Evolutionary conservation across 2,329 filamentous ascomycete genomes (phyloP), one percentile per base, ranked within the genome.

Genomic region (Amauroascus niger): DNA sequence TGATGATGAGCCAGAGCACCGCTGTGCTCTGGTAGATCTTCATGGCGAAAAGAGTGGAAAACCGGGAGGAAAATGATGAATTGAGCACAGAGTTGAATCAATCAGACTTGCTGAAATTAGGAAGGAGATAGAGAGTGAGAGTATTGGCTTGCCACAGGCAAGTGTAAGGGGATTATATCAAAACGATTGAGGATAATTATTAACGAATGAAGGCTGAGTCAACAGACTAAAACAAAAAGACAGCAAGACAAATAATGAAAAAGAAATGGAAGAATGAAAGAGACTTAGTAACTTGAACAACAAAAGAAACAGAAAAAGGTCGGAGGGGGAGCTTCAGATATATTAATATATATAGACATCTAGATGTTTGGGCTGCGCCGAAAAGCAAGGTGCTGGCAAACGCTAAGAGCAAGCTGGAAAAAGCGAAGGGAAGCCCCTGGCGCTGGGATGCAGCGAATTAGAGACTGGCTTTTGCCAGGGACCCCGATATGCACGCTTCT

Each of bases 1-100:
- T 58, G 52, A 60, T 52, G 54, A 57, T 61, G 45, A 60, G 53
- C 43, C 57, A 47, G 35, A 59, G 54, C 24, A 62, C 50, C 16
- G 58, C 49, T 53, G 53, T 52, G 50, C 56, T 51, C 13, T 57
- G 49, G 47, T 57, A 53, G 45, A 60, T 24, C 58, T 58, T 64
- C 62, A 64, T 64, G 41, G 43, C 55, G 54, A 52, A 53, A n/a
- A 49, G 51, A 39, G 30, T 22, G 35, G 30, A 39, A 54, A 47
- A 11, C 18, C 35, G 7, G n/a, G 41, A 20, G 7, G 41, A 37
- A 43, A 33, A 51, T 4, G 49, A 35, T 43, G 37, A 43, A 24
- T 51, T 46, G 39, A 28, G 2, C 28, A 52, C 26, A 14, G 11
- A 22, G 9, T 18, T 4, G 22, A 39, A 28, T 16, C 2, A 20